Evolutionary conservation across 148 eudicot genomes (phyloP), one percentile per base, ranked within the genome.

Genomic region (Hydrangea macrophylla): DNA sequence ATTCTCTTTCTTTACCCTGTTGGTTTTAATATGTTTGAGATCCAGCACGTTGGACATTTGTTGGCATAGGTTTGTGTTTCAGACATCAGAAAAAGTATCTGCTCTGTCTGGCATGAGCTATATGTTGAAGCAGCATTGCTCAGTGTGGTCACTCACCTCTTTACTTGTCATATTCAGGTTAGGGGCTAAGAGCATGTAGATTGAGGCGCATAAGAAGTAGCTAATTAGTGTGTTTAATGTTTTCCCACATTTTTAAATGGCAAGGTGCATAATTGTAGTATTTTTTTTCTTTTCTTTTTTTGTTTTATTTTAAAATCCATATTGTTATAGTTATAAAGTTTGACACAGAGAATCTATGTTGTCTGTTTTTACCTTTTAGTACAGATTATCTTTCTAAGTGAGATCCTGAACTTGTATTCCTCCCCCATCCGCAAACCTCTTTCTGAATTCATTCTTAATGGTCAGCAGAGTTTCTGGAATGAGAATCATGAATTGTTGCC

Each of bases 381-480:
- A 78, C 13, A 42, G 15, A 12, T 48, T 48, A 15, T 48, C 53
- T 48, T 48, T 48, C 5, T 48, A n/a, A 48, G 6, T 15, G 53
- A 18, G 53, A 48, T 48, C 23, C 17, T n/a, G n/a, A 4, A n/a
- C 53, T 48, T 48, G 4, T 15, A 20, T 48, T 48, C 23, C 53
- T 18, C n/a, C n/a, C 22, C 22, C 23, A 20, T 48, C n/a, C 53
- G 75, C 65, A 55, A 65, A 77, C 75, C 55, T 78, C 53, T 48
- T 48, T 1, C 53, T 18, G 23, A 18, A 17, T 22, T 37, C 61
- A 42, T 72, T 40, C 65, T 76, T 37, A 32, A 55, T 55, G 54
- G 25, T 67, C 76, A 79, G 72, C 83, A 86, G 84, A 73, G 68
- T 39, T 57, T 73, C 32, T 63, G 69, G 62, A 60, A 64, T 62